phyloP scores from a whole-genome alignment of 1,139 yeast genomes.

The Yamadazyma friedrichii region DNA sequence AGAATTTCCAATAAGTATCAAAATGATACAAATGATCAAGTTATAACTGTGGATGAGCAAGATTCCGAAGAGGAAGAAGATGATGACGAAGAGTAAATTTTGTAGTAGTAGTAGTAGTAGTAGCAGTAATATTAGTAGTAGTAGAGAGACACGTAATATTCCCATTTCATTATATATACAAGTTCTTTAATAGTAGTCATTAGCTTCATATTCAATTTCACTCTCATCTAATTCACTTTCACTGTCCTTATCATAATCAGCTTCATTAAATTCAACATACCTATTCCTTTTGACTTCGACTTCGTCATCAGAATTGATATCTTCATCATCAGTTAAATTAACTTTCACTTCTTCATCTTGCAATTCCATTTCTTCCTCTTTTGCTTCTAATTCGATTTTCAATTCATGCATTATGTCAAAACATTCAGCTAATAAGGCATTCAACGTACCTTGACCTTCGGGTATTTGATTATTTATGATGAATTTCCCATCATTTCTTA shows the following conservation, averaged over 20 bases:
- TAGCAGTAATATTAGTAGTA: not conserved
- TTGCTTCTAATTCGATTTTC: conserved; percentile 82
- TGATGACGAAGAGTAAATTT: conserved; percentile 7
- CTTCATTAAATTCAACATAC: conserved; percentile 45
- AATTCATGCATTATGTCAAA: conserved; percentile 90
- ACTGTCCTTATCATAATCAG: conserved; percentile 46
- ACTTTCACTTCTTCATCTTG: conserved; percentile 17
- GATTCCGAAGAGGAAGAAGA: conserved; percentile 29
- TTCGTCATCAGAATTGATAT: conserved; percentile 37
- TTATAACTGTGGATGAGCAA: conserved; percentile 57
- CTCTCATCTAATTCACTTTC: conserved; percentile 29
- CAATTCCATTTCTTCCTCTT: conserved; percentile 37
- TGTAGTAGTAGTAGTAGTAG: conserved; percentile 1
- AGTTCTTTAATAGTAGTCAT: conserved; percentile 39
- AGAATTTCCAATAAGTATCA: conserved; percentile 72
- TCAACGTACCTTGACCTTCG: conserved; percentile 94
- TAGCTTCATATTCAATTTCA: conserved; percentile 39
- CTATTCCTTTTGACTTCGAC: conserved; percentile 47
- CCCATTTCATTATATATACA: conserved; percentile 3
- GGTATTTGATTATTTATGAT: conserved; percentile 86
- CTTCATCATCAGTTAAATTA: conserved; percentile 24
- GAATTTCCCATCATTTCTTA: conserved; percentile 88
- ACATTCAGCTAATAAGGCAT: conserved; percentile 88
- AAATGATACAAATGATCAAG: conserved; percentile 41
- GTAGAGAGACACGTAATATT: not conserved